These are phyloP conservation scores for Ambrosia trifida DNA, from an alignment of 129 eudicot species.

Conservation along the genomic window DNA sequence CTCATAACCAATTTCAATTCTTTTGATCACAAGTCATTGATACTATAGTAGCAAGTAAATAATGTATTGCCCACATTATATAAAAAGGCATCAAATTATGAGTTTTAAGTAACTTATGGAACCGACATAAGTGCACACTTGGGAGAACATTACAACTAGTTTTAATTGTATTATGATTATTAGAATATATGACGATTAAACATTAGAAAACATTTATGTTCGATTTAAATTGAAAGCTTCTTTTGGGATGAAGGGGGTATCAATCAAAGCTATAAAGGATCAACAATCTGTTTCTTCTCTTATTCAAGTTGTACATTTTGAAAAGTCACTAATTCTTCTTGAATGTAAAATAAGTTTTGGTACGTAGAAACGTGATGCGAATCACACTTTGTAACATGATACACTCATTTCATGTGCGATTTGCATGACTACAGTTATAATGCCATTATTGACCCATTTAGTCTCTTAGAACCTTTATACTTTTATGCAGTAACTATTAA, in stretches of 20 bases:
- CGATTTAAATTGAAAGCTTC: neutral
- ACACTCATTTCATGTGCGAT: neutral
- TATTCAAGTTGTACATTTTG: neutral
- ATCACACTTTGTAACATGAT: neutral
- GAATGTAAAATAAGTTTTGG: neutral
- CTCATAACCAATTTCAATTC: neutral
- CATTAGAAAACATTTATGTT: neutral
- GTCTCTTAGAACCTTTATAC: neutral
- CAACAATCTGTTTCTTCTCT: neutral
- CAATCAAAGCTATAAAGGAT: neutral
- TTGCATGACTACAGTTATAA: neutral
- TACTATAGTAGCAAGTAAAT: neutral
- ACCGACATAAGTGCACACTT: neutral
- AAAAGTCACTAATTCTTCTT: slow-evolving; percentile 10
- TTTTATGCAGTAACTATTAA: neutral
- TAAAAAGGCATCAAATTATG: neutral
- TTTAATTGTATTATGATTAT: slow-evolving; percentile 1
- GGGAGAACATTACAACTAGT: neutral
- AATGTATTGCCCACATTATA: neutral
- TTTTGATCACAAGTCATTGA: neutral
- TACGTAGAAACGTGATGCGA: neutral
- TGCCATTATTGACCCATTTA: neutral
- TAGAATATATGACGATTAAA: neutral
- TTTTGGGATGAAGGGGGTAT: neutral
- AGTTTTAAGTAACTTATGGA: neutral